phyloP scores from a whole-genome alignment of 331 rosid genomes.

The Prunus yedoensis region DNA sequence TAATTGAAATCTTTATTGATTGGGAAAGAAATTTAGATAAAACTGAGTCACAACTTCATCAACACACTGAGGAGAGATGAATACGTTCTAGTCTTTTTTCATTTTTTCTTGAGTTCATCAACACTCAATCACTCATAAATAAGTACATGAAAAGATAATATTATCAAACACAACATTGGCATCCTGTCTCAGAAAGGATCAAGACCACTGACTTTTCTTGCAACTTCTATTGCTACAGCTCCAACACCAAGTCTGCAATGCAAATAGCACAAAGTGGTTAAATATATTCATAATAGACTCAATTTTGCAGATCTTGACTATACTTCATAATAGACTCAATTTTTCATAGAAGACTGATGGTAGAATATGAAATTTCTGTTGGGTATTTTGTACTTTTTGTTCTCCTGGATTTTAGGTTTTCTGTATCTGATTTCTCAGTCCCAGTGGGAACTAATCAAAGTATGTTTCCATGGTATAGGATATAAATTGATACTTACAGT shows the following conservation, averaged over 20 bases:
- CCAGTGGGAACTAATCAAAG: not conserved
- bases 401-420: conserved; percentile 7
- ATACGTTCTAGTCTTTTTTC: not conserved
- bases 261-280: conserved; percentile 38
- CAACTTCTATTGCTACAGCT: conserved; percentile 55
- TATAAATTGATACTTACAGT: conserved; percentile 67
- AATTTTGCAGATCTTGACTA: conserved; percentile 10
- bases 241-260: conserved; percentile 89
- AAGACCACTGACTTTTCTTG: conserved; percentile 20
- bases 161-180: conserved; percentile 39
- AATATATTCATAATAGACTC: conserved; percentile 7
- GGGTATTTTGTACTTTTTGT: no score
- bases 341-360: not conserved
- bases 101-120: conserved; percentile 14
- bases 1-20: conserved; percentile 24
- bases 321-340: conserved; percentile 1
- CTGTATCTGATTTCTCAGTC: not conserved
- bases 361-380: not conserved
- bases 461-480: not conserved
- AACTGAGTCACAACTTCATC: conserved; percentile 37
- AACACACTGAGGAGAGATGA: conserved; percentile 23
- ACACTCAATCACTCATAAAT: conserved; percentile 25
- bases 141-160: conserved; percentile 26
- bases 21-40: conserved; percentile 15
- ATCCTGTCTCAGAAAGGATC: conserved; percentile 30